Percentiles rank a stretch among this genome's conserved stretches.
Evolutionary conservation across 805 yeast species (phyloP).

Genomic region (Schwanniomyces pseudopolymorphus): DNA sequence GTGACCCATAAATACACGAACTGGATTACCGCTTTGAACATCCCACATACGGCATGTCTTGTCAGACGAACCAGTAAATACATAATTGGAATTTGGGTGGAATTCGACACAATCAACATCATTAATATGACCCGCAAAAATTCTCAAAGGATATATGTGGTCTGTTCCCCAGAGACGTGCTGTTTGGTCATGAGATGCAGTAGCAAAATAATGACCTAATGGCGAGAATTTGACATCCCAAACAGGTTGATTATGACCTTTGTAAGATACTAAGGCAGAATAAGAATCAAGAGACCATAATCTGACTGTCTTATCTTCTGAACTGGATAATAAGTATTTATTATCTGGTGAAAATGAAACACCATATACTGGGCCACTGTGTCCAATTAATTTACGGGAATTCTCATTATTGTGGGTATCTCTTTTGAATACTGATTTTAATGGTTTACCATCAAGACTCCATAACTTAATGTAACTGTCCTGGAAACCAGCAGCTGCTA

Average conservation of each 20-base stretch:
- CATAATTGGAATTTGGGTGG: slow-evolving; percentile 95
- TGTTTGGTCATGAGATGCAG: slow-evolving; percentile 96
- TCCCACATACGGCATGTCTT: slow-evolving; percentile 99
- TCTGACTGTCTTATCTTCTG: slow-evolving; percentile 90
- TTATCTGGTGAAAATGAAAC: slow-evolving; percentile 89
- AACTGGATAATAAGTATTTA: slow-evolving; percentile 71
- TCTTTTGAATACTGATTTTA: slow-evolving; percentile 57
- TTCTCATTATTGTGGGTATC: slow-evolving; percentile 51
- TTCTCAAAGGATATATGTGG: slow-evolving; percentile 92
- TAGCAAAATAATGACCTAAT: slow-evolving; percentile 95
- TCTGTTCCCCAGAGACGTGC: slow-evolving; percentile 98
- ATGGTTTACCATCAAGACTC: slow-evolving; percentile 89
- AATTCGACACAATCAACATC: slow-evolving; percentile 94
- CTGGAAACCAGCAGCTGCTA: slow-evolving; percentile 92
- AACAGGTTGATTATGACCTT: slow-evolving; percentile 93
- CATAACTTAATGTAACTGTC: slow-evolving; percentile 89
- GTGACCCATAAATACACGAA: slow-evolving; percentile 89
- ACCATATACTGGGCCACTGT: slow-evolving; percentile 92
- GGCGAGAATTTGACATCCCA: slow-evolving; percentile 98
- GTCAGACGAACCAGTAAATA: slow-evolving; percentile 93
- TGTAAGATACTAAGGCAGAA: slow-evolving; percentile 86
- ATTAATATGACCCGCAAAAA: slow-evolving; percentile 95
- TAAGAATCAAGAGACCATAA: slow-evolving; percentile 93
- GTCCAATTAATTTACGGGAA: slow-evolving; percentile 75
- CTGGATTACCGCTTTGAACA: slow-evolving; percentile 81